A percentile compares a stretch with the other conserved stretches of the same genome.
These are phyloP conservation scores for Agaricus subrufescens DNA, from an alignment of 768 basidiomycete species.

Conservation along the genomic window DNA sequence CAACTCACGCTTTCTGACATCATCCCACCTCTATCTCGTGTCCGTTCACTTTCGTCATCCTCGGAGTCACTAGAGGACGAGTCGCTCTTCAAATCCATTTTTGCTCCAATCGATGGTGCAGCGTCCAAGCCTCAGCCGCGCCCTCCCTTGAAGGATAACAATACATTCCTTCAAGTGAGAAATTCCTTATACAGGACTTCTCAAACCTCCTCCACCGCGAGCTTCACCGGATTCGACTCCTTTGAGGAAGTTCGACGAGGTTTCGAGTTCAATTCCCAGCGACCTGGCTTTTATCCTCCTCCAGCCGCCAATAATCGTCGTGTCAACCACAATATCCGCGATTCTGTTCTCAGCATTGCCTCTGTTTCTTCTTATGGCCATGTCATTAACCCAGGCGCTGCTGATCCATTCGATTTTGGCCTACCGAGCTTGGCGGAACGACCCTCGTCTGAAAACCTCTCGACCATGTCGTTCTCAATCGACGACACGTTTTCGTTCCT, in stretches of 20 bases:
- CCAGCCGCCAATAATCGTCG: conserved; percentile 26
- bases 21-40: conserved; percentile 59
- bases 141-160: conserved; percentile 40
- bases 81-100: conserved; percentile 51
- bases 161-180: conserved; percentile 14
- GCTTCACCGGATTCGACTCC: conserved; percentile 69
- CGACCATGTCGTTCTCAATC: conserved; percentile 50
- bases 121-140: conserved; percentile 28
- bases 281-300: conserved; percentile 65
- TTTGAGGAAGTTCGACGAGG: conserved; percentile 78
- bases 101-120: conserved; percentile 36
- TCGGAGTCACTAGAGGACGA: conserved; percentile 45
- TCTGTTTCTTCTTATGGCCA: conserved; percentile 78
- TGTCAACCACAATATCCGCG: conserved; percentile 39
- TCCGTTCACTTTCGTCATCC: conserved; percentile 40
- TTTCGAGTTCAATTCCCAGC: conserved; percentile 64
- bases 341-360: conserved; percentile 68
- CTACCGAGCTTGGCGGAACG: conserved; percentile 47
- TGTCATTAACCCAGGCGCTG: conserved; percentile 54
- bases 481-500: conserved; percentile 76
- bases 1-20: conserved; percentile 69
- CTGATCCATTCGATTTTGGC: conserved; percentile 75
- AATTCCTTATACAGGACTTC: conserved; percentile 28
- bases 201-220: conserved; percentile 47
- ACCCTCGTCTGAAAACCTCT: conserved; percentile 57